These are phyloP conservation scores for Leishmania guyanensis DNA, from an alignment of 208 protist species.

Conservation along the genomic window DNA sequence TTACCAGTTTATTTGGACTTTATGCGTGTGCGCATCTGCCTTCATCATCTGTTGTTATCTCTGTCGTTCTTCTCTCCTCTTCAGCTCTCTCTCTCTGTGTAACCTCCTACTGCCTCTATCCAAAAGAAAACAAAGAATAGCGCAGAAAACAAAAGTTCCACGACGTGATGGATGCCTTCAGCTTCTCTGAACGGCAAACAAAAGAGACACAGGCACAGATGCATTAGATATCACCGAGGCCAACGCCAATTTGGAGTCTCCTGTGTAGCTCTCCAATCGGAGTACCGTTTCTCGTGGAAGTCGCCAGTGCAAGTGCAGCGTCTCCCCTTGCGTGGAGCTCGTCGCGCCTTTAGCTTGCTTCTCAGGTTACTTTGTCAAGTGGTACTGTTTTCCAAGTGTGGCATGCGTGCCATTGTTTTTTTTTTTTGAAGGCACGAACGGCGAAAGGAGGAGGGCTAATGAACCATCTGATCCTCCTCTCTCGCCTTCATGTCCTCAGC, in stretches of 20 bases:
- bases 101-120: neutral
- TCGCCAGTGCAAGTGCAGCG: neutral
- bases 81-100: neutral
- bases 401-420: neutral
- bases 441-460: neutral
- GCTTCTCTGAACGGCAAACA: neutral
- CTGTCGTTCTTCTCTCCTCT: neutral
- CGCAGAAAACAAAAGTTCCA: neutral
- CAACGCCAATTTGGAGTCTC: too few relatives aligned
- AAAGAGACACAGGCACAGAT: neutral
- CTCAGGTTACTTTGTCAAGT: neutral
- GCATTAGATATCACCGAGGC: too few relatives aligned
- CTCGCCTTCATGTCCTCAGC: neutral
- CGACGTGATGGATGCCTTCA: neutral
- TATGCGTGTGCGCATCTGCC: neutral
- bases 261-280: too few relatives aligned
- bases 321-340: neutral
- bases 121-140: neutral
- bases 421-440: neutral
- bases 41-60: neutral
- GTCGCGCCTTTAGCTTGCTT: neutral
- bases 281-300: neutral
- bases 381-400: neutral
- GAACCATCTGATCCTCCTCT: neutral
- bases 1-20: neutral